These are phyloP conservation scores for Sporobolus alterniflorus DNA, from an alignment of 202 grass and related monocot species.

Conservation along the genomic window DNA sequence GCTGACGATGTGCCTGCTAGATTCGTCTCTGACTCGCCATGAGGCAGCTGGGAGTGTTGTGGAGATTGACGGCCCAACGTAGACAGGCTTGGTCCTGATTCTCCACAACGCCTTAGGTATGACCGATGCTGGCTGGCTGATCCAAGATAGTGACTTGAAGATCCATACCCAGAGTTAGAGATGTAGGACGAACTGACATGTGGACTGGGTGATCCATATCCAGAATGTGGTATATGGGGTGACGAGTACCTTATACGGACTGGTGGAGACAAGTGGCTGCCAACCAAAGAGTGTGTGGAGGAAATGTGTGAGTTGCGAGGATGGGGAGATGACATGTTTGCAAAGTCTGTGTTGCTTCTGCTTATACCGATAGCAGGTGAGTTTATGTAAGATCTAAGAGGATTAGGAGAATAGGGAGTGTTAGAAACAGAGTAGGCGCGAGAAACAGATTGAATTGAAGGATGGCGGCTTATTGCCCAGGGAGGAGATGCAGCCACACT, in stretches of 20 bases:
- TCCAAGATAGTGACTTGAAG: constrained; percentile 61
- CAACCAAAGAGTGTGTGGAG: constrained; percentile 63
- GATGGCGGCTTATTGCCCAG: constrained; percentile 56
- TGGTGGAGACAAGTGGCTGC: constrained; percentile 64
- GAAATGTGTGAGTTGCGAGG: constrained; percentile 44
- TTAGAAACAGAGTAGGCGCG: constrained; percentile 55
- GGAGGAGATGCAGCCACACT: constrained; percentile 60
- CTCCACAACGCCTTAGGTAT: constrained; percentile 44
- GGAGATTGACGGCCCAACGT: constrained; percentile 54
- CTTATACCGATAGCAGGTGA: constrained; percentile 62
- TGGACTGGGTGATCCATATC: constrained; percentile 53
- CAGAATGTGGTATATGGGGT: constrained; percentile 42
- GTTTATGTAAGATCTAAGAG: constrained; percentile 38
- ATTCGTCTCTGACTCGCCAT: constrained; percentile 34
- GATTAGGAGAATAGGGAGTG: constrained; percentile 34
- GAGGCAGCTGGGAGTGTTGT: constrained; percentile 39
- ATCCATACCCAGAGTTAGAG: constrained; percentile 62
- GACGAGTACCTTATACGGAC: constrained; percentile 58
- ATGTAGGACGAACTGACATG: constrained; percentile 55
- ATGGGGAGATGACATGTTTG: constrained; percentile 62
- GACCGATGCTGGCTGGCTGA: constrained; percentile 56
- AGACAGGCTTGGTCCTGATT: constrained; percentile 63
- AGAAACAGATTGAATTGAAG: constrained; percentile 59
- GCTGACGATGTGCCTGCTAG: constrained; percentile 24
- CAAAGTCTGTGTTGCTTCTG: constrained; percentile 63